These are phyloP conservation scores for Dactylellina cionopaga DNA, from an alignment of 2,329 filamentous ascomycete genomes.

Conservation along the genomic window DNA sequence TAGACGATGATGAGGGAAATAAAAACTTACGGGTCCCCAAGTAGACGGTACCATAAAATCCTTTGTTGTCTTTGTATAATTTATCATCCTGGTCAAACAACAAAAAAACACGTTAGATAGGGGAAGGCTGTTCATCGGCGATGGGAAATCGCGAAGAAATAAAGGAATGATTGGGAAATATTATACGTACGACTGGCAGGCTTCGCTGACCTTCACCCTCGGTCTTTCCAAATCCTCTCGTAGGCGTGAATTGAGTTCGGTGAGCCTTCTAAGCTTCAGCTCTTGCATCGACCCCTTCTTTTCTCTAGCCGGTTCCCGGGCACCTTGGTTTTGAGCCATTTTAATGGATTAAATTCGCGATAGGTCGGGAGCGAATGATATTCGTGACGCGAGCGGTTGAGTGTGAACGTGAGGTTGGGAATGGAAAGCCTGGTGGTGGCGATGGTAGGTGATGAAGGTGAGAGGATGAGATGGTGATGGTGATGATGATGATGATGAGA, in stretches of 20 bases:
- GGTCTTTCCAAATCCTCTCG: slow-evolving; percentile 96
- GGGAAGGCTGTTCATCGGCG: slow-evolving; percentile 5
- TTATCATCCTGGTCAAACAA: slow-evolving; percentile 77
- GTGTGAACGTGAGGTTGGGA: background rate
- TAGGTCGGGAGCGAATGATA: slow-evolving; percentile 7
- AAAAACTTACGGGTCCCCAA: slow-evolving; percentile 77
- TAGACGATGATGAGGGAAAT: slow-evolving; percentile 6
- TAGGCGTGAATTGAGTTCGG: slow-evolving; percentile 94
- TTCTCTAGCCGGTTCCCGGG: slow-evolving; percentile 75
- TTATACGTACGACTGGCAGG: slow-evolving; percentile 78
- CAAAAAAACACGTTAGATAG: slow-evolving; percentile 42
- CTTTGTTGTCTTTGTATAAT: slow-evolving; percentile 96
- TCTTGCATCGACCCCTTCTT: slow-evolving; percentile 99
- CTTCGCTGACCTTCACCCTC: slow-evolving; percentile 93
- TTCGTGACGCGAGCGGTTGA: background rate
- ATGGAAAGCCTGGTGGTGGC: background rate
- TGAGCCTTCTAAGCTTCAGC: slow-evolving; percentile 93
- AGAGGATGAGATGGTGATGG: slow-evolving; percentile 42
- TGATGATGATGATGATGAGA: slow-evolving; percentile 21
- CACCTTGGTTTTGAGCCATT: slow-evolving; percentile 70
- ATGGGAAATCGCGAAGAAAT: slow-evolving; percentile 21
- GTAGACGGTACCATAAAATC: slow-evolving; percentile 99
- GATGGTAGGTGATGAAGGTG: slow-evolving; percentile 13
- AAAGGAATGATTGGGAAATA: slow-evolving; percentile 38
- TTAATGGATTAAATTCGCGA: slow-evolving; percentile 31